A percentile compares a stretch with the other conserved stretches of the same genome.
Conservation (phyloP, 2,329 filamentous ascomycete species). For the Hymenoscyphus linearis region DNA sequence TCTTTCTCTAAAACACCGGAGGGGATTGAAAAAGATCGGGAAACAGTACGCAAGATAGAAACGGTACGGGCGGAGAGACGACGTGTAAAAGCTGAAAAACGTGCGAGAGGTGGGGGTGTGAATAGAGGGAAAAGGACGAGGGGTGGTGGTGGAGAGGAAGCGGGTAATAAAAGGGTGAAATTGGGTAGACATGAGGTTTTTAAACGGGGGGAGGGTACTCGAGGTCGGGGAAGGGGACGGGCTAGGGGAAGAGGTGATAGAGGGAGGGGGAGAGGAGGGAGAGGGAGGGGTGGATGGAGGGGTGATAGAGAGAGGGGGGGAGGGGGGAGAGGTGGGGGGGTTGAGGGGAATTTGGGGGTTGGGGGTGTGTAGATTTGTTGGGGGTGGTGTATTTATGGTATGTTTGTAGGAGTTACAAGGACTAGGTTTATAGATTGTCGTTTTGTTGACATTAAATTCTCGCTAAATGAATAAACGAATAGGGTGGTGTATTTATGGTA, state of each 20-base stretch:
- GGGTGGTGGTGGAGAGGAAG: background rate
- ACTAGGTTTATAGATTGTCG: too few relatives aligned
- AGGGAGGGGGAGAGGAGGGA: background rate
- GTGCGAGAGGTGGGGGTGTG: too few relatives aligned
- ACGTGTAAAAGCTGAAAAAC: background rate
- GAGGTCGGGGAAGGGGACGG: background rate
- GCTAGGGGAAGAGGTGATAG: background rate
- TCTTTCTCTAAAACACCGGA: background rate
- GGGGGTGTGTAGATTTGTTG: too few relatives aligned
- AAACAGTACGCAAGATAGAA: background rate
- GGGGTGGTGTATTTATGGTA: too few relatives aligned
- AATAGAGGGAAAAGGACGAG: background rate
- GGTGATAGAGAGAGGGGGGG: background rate
- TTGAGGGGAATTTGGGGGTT: too few relatives aligned
- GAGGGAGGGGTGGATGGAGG: background rate
- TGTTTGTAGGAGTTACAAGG: too few relatives aligned
- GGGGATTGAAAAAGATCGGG: background rate
- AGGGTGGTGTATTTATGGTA: too few relatives aligned
- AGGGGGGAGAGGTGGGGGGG: too few relatives aligned
- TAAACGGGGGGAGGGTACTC: background rate
- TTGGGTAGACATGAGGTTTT: background rate
- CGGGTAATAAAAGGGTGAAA: background rate
- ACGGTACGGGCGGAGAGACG: background rate
- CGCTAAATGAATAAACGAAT: too few relatives aligned
- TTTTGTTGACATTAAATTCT: too few relatives aligned